These are phyloP conservation scores for Apium graveolens DNA, from an alignment of 129 eudicot species.

Conservation along the genomic window DNA sequence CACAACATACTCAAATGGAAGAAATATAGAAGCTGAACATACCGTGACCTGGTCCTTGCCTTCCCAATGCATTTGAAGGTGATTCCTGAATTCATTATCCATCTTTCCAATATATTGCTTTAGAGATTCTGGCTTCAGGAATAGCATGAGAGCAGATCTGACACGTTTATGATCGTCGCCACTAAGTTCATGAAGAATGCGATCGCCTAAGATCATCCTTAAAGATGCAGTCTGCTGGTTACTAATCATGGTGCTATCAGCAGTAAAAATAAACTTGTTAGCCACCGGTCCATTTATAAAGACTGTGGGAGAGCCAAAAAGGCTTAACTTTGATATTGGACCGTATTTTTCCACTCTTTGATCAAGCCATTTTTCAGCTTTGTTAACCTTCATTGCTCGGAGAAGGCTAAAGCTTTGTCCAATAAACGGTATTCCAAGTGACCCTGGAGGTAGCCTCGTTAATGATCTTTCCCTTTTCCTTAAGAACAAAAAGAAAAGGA, in stretches of 20 bases:
- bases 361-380: slow-evolving; percentile 29
- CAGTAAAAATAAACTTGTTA: slow-evolving; percentile 32
- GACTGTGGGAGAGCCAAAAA: slow-evolving; percentile 30
- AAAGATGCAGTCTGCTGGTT: slow-evolving; percentile 33
- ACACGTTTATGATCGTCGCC: slow-evolving; percentile 37
- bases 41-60: slow-evolving; percentile 27
- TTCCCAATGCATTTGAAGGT: slow-evolving; percentile 31
- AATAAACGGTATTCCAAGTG: slow-evolving; percentile 26
- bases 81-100: slow-evolving; percentile 27
- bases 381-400: slow-evolving; percentile 24
- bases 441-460: slow-evolving; percentile 26
- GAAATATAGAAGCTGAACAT: background rate
- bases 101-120: slow-evolving; percentile 27
- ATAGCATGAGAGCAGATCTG: slow-evolving; percentile 27
- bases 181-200: slow-evolving; percentile 21
- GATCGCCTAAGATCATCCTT: slow-evolving; percentile 25
- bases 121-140: slow-evolving; percentile 38
- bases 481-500: slow-evolving; percentile 7
- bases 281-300: slow-evolving; percentile 36
- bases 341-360: slow-evolving; percentile 28
- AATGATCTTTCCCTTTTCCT: slow-evolving; percentile 2
- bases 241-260: slow-evolving; percentile 14
- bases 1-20: too few species aligned
- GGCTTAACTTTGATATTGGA: slow-evolving; percentile 26
- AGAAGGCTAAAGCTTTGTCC: slow-evolving; percentile 32